Base-by-base conservation (phyloP, 2,329 filamentous ascomycete species). In the Apiospora phragmitis region DNA sequence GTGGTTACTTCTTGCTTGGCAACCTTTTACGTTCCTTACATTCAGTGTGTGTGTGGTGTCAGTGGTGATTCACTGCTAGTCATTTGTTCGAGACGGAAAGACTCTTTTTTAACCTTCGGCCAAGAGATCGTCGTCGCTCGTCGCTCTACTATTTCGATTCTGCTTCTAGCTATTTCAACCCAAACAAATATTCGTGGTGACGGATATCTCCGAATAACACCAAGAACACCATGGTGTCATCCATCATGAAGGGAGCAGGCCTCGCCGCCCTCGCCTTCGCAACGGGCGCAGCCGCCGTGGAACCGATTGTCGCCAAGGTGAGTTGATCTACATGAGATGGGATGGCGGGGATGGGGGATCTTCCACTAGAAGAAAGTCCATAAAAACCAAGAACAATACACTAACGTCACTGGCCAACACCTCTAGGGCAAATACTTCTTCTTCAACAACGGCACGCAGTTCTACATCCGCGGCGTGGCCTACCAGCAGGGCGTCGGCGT, bases 391-490 rank as follows among this genome's bases (percentile, higher is more conserved):
- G 24, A 45, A 21, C 18, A 21, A 8, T 8, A 41, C 7, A 24
- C 47, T 29, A 35, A 41, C 67, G 11, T n/a, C n/a, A n/a, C 41
- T 16, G 21, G 43, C 29, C 43, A 29, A 35, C 35, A 16, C 16
- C 8, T 35, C 8, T 24, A 72, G 71, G 72, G 72, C 45, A 62
- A 70, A 68, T 72, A 73, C 51, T 93, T 94, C 86, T 94, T 93
- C 84, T 91, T 90, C 82, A 87, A 90, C 80, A 88, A 85, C 42
- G 74, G 74, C 65, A 71, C 73, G 12, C 74, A 75, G 69, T 75
- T 75, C 79, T 91, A 88, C 83, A 92, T 94, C 78, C 87, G 87
- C 74, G 92, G 92, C 82, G 85, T 94, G 75, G 92, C 92, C 74
- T 94, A 94, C 81, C 92, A 94, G 83, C 86, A 90, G 82, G 90